A percentile compares a stretch with the other conserved stretches of the same genome.
phyloP scores from a whole-genome alignment of 352 stramenopile species.

The Pythium utonaiense region DNA sequence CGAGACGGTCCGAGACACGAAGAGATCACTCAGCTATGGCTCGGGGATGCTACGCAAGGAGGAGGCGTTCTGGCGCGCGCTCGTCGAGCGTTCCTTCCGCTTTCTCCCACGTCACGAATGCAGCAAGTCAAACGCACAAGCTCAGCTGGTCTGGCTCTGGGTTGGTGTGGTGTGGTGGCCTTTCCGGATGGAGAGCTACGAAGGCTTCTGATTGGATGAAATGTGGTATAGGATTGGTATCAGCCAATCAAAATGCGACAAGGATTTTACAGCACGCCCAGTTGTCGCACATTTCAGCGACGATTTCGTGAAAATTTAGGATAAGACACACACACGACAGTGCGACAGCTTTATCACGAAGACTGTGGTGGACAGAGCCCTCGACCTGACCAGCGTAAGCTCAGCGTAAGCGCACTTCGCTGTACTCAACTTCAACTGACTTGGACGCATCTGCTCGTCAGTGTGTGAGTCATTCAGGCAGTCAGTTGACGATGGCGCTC shows the following conservation, averaged over 20 bases:
- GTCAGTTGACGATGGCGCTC: neutral
- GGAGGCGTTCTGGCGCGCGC: neutral
- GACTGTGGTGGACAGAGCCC: too few species aligned
- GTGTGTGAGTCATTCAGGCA: neutral
- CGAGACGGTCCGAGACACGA: neutral
- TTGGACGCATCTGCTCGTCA: neutral
- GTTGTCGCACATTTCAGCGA: neutral
- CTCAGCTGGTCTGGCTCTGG: conserved; percentile 4
- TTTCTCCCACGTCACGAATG: too few species aligned
- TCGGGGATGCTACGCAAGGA: neutral
- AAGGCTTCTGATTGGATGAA: neutral
- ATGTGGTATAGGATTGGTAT: neutral
- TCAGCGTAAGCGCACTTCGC: too few species aligned
- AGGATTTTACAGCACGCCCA: neutral
- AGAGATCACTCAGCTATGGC: neutral
- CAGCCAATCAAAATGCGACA: conserved; percentile 3
- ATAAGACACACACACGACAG: neutral
- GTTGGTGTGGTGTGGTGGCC: neutral
- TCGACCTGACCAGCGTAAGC: too few species aligned
- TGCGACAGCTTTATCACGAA: neutral
- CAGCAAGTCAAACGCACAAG: too few species aligned
- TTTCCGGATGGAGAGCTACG: neutral
- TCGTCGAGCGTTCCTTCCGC: neutral
- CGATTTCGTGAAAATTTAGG: neutral
- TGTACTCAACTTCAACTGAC: conserved; percentile 1